These are phyloP conservation scores for Microdochium bolleyi DNA, from an alignment of 2,329 filamentous ascomycete species.

Conservation along the genomic window DNA sequence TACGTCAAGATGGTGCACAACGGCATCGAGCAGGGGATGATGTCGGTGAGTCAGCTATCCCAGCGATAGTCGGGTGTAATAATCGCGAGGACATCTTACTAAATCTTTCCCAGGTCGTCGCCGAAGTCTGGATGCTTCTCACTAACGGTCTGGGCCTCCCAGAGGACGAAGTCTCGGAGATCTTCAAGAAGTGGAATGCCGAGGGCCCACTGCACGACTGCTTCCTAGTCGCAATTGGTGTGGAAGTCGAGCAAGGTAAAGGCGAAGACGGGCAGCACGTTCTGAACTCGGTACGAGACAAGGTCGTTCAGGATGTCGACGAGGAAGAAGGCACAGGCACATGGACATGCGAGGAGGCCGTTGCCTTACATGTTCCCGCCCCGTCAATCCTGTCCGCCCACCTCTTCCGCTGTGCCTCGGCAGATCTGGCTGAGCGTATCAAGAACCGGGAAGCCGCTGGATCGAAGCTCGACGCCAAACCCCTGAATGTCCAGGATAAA, in stretches of 20 bases:
- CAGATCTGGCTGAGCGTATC: constrained; percentile 48
- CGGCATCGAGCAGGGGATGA: constrained; percentile 66
- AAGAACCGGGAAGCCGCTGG: constrained; percentile 39
- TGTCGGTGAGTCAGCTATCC: constrained; percentile 26
- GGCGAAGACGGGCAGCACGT: constrained; percentile 37
- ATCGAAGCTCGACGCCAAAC: constrained; percentile 14
- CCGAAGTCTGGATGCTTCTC: constrained; percentile 60
- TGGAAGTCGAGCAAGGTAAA: constrained; percentile 48
- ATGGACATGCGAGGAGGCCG: constrained; percentile 57
- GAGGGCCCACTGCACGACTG: constrained; percentile 48
- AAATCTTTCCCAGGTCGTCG: constrained; percentile 28
- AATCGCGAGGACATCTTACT: too few species aligned
- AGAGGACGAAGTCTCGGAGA: constrained; percentile 51
- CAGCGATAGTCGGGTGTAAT: too few species aligned
- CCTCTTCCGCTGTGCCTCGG: constrained; percentile 54
- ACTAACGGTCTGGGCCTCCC: constrained; percentile 46
- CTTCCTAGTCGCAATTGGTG: constrained; percentile 56
- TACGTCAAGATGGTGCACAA: constrained; percentile 74
- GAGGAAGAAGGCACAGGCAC: constrained; percentile 59
- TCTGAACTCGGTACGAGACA: constrained; percentile 56
- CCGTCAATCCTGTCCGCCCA: constrained; percentile 58
- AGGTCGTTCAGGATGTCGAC: constrained; percentile 63
- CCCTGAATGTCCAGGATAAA: constrained; percentile 18
- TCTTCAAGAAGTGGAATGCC: constrained; percentile 53
- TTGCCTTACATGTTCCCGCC: constrained; percentile 52